Evolutionary conservation across 2,329 filamentous ascomycete species (phyloP), one percentile per base, ranked within the genome.

Genomic region (Hypoxylon sp.): DNA sequence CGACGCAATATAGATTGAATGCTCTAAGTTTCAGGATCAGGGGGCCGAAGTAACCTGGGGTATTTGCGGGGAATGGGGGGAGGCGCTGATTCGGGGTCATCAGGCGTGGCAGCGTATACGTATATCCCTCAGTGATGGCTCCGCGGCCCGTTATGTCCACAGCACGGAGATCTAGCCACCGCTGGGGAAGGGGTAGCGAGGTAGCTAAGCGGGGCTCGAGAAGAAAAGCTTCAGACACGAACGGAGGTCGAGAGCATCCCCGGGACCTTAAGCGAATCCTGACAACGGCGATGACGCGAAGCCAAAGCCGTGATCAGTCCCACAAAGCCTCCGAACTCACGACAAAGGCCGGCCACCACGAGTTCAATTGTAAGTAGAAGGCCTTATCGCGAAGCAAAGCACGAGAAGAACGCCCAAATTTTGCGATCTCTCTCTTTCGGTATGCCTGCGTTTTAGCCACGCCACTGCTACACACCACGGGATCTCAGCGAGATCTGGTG

Each of bases 401-500:
- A 60, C 30, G 61, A 56, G 27, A 46, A 25, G 44, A 27, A 42
- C 14, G 25, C 48, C 35, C 37, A 57, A 57, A 61, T 10, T 57
- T 40, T 46, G 35, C 22, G 22, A 53, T 42, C 25, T 40, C 25
- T 17, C 51, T 35, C 58, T 44, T 62, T 56, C 40, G 35, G n/a
- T 7, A 40, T 8, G 48, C 13, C 7, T 62, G 40, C 25, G 31
- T 48, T 68, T 63, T 63, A 44, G 48, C 57, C 60, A 51, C 33
- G 58, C 48, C 40, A 44, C 54, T 37, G 44, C 44, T 60, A 37
- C 33, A 62, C 55, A 55, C 53, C 42, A 57, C 14, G 33, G 61
- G 68, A 72, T 75, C 70, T 68, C 68, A 49, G 40, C 44, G 57
- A 62, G 65, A 69, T 67, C 68, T 72, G 33, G 67, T 72, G 69